Conservation (phyloP, 169 alveolate species). For the Cytauxzoon felis region DNA sequence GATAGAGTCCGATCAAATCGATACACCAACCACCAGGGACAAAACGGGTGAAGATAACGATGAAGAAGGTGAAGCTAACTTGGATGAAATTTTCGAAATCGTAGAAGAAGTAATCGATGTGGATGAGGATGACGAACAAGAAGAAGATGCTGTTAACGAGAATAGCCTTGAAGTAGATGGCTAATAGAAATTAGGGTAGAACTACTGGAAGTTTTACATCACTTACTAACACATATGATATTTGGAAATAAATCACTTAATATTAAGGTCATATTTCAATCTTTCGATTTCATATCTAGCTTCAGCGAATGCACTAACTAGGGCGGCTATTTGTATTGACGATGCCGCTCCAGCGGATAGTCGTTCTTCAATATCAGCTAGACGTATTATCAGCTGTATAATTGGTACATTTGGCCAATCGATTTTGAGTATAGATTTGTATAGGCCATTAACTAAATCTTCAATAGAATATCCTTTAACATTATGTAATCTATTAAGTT, state of each 20-base stretch:
- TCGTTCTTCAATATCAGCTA: conserved; percentile 82
- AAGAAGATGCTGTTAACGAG: conserved; percentile 14
- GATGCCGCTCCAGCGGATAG: conserved; percentile 81
- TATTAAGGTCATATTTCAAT: conserved; percentile 62
- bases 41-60: conserved; percentile 3
- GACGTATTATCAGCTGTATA: conserved; percentile 70
- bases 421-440: conserved; percentile 69
- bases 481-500: conserved; percentile 66
- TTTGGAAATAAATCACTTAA: conserved; percentile 29
- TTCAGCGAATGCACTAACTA: conserved; percentile 80
- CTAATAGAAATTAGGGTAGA: conserved; percentile 17
- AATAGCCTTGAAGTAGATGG: conserved; percentile 11
- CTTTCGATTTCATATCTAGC: conserved; percentile 75
- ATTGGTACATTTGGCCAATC: conserved; percentile 80
- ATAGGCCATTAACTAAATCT: conserved; percentile 83
- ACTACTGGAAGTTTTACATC: conserved; percentile 25
- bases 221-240: conserved; percentile 28
- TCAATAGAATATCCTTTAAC: conserved; percentile 83
- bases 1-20: conserved; percentile 4
- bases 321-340: conserved; percentile 73
- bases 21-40: background rate
- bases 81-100: conserved; percentile 59
- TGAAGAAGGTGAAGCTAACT: conserved; percentile 18
- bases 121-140: conserved; percentile 39
- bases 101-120: conserved; percentile 65